Base-by-base conservation (phyloP, 1,139 yeast genomes). In the Kodamaea sp. region DNA sequence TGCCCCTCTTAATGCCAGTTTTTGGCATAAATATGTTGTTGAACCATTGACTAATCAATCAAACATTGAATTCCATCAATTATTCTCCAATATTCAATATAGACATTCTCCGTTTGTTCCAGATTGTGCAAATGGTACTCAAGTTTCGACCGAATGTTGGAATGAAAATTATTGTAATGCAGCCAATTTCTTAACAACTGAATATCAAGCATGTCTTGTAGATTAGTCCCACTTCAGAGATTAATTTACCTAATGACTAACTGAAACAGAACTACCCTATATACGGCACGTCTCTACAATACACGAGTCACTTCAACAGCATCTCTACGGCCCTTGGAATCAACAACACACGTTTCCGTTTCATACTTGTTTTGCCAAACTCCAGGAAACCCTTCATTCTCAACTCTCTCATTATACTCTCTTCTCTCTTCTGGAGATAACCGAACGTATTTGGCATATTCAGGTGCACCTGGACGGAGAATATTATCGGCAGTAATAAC, bases 1-100 rank as follows among this genome's bases (percentile, higher is more conserved):
- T 9, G 62, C 80, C 6, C 81, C 84, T 8, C 62, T 79, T 48
- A 78, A 79, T 51, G 83, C 75, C 28, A 71, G 80, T 9, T 79
- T 77, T 63, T 78, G 83, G 83, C 73, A 78, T 47, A 51, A 54
- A 27, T 59, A 53, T 37, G 71, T 69, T 27, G 62, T 66, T 29
- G 41, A 53, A 44, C 63, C 54, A 52, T 67, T 63, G 41, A 52
- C 54, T 44, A 50, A 67, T 60, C 46, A 58, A 55, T 45, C 61
- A 25, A 61, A 73, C 45, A 56, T 65, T 23, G 65, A 55, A 2
- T 62, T 66, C 52, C 69, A 78, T 42, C 81, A 76, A 43, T 46
- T 55, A 44, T 81, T 74, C 55, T 60, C 73, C 29, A 62, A 69
- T 38, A 60, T 60, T 39, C 71, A 78, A 38, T 73, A 67, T 56